These are phyloP conservation scores for Xanthoconium separans DNA, from an alignment of 1,284 basidiomycete species.

Conservation along the genomic window DNA sequence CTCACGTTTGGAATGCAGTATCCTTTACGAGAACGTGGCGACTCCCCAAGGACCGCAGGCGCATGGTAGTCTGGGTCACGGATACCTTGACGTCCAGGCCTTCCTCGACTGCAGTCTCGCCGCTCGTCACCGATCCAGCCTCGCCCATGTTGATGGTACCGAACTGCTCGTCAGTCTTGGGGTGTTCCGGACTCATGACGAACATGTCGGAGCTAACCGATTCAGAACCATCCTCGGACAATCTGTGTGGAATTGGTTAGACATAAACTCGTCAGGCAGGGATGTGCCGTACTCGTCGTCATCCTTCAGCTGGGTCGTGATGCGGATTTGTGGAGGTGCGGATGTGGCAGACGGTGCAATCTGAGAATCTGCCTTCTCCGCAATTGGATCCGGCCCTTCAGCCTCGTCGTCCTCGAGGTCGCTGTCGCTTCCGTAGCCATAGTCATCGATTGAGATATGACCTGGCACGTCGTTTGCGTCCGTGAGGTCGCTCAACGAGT, in stretches of 20 bases:
- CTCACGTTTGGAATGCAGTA: conserved; percentile 31
- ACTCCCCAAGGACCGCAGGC: conserved; percentile 9
- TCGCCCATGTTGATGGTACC: neutral
- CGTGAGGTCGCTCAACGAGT: conserved; percentile 18
- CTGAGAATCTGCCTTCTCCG: neutral
- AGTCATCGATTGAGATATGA: conserved; percentile 12
- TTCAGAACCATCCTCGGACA: conserved; percentile 14
- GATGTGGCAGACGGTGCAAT: neutral
- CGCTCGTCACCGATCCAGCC: conserved; percentile 3
- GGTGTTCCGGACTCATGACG: conserved; percentile 19
- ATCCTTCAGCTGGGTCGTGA: neutral
- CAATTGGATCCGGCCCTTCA: neutral
- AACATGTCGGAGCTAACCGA: conserved; percentile 23
- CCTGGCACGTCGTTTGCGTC: conserved; percentile 11
- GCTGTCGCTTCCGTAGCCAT: conserved; percentile 31
- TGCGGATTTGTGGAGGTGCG: neutral
- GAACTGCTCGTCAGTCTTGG: neutral
- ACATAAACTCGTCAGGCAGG: neutral
- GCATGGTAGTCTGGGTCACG: neutral
- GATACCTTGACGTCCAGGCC: neutral
- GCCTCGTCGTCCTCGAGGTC: conserved; percentile 26
- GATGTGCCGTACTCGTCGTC: conserved; percentile 9
- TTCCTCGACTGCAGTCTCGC: conserved; percentile 3
- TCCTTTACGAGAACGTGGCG: conserved; percentile 30
- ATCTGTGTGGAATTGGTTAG: conserved; percentile 10